phyloP scores from a whole-genome alignment of 768 basidiomycete species.

The Fistulinella prunicolor region DNA sequence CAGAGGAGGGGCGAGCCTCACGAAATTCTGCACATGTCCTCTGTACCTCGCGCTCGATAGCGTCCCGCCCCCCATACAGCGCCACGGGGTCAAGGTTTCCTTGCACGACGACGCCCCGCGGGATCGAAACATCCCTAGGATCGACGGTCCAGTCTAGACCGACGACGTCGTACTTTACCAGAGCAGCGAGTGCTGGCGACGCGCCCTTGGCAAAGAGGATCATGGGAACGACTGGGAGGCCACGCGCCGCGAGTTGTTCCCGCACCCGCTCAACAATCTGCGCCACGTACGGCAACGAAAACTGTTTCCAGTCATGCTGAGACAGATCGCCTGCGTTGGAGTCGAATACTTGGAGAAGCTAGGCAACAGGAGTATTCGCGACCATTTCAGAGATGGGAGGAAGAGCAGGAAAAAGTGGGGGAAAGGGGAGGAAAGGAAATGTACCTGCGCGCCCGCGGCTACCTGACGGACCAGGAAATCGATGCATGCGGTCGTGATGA shows the following conservation, averaged over 20 bases:
- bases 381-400: background rate
- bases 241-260: slow-evolving; percentile 48
- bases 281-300: slow-evolving; percentile 76
- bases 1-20: slow-evolving; percentile 45
- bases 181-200: slow-evolving; percentile 66
- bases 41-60: slow-evolving; percentile 84
- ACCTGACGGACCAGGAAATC: slow-evolving; percentile 92
- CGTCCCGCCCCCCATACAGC: slow-evolving; percentile 80
- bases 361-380: background rate
- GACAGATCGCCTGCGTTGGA: slow-evolving; percentile 94
- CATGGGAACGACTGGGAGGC: slow-evolving; percentile 66
- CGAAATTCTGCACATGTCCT: slow-evolving; percentile 78
- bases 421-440: slow-evolving; percentile 13
- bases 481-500: slow-evolving; percentile 86
- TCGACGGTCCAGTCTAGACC: slow-evolving; percentile 92
- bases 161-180: slow-evolving; percentile 80
- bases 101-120: slow-evolving; percentile 68
- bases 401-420: background rate
- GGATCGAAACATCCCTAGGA: slow-evolving; percentile 59
- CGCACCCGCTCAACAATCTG: slow-evolving; percentile 74
- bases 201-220: slow-evolving; percentile 96
- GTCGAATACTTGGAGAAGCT: slow-evolving; percentile 97
- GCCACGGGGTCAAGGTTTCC: slow-evolving; percentile 92
- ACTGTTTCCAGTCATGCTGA: slow-evolving; percentile 78
- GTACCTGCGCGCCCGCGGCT: slow-evolving; percentile 92